Evolutionary conservation across 1,284 basidiomycete genomes (phyloP).

Genomic region (Grifola frondosa): DNA sequence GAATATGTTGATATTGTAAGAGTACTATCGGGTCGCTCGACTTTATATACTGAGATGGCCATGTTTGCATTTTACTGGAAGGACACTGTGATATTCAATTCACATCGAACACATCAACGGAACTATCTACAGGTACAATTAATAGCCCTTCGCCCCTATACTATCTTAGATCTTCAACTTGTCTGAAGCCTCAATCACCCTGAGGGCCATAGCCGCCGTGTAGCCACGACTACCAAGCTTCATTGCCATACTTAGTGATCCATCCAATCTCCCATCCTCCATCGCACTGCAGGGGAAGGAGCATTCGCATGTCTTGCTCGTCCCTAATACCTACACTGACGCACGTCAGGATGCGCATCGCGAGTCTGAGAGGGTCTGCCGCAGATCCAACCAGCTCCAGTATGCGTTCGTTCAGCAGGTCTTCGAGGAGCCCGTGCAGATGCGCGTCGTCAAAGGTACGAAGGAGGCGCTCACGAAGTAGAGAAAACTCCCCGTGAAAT

Average conservation of each 20-base stretch:
- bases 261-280: constrained; percentile 44
- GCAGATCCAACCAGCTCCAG: constrained; percentile 43
- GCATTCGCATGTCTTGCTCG: constrained; percentile 36
- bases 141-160: no score
- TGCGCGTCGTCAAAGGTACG: constrained; percentile 30
- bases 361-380: constrained; percentile 39
- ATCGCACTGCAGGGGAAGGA: constrained; percentile 39
- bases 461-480: constrained; percentile 47
- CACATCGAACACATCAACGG: no score
- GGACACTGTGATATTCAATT: no score
- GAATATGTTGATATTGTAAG: no score
- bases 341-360: constrained; percentile 44
- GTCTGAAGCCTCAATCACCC: constrained; percentile 20
- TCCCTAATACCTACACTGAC: constrained; percentile 20
- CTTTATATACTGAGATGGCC: no score
- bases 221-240: constrained; percentile 46
- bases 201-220: constrained; percentile 36
- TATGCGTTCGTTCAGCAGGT: constrained; percentile 39
- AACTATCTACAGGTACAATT: no score
- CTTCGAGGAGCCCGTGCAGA: constrained; percentile 34
- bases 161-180: no score
- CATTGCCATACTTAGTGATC: constrained; percentile 41
- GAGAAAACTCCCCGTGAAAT: constrained; percentile 46
- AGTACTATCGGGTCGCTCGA: no score
- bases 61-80: no score